Conservation (phyloP, 1,284 basidiomycete genomes). For the Bondarzewia mesenterica region DNA sequence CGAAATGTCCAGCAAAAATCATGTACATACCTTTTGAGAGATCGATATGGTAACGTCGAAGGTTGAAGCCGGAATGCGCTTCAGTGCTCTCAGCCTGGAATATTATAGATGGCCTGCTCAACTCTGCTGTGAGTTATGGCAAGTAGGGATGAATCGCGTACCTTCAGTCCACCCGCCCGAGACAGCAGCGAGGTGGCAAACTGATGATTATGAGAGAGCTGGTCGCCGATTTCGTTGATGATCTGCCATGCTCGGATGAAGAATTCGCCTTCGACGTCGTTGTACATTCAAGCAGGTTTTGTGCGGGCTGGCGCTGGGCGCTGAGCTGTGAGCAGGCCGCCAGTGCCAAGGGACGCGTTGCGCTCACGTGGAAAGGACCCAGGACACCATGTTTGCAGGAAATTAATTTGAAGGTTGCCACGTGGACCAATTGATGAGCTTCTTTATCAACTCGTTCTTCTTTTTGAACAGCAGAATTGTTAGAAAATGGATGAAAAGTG, state of each 20-base stretch:
- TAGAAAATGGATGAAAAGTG: not conserved
- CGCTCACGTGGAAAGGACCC: too few species aligned
- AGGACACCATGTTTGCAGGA: too few species aligned
- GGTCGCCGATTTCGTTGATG: conserved; percentile 77
- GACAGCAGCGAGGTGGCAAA: conserved; percentile 66
- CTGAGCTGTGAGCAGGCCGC: too few species aligned
- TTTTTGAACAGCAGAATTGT: too few species aligned
- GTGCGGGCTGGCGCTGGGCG: too few species aligned
- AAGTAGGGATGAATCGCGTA: conserved; percentile 24
- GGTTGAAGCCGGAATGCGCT: conserved; percentile 69
- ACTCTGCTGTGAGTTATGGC: not conserved
- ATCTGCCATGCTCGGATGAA: conserved; percentile 70
- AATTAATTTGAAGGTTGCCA: too few species aligned
- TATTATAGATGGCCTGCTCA: conserved; percentile 12
- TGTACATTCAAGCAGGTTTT: too few species aligned
- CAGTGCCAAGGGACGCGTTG: too few species aligned
- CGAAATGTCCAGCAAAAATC: not conserved
- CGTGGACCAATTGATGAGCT: too few species aligned
- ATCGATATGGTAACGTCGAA: conserved; percentile 91
- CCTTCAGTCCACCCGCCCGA: conserved; percentile 78
- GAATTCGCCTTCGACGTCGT: conserved; percentile 58
- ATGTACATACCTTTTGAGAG: conserved; percentile 67
- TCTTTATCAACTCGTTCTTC: too few species aligned
- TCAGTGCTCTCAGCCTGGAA: conserved; percentile 74
- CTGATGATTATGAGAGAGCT: conserved; percentile 82